Evolutionary conservation across 1,284 basidiomycete species (phyloP).

Genomic region (Sutorius eximius): DNA sequence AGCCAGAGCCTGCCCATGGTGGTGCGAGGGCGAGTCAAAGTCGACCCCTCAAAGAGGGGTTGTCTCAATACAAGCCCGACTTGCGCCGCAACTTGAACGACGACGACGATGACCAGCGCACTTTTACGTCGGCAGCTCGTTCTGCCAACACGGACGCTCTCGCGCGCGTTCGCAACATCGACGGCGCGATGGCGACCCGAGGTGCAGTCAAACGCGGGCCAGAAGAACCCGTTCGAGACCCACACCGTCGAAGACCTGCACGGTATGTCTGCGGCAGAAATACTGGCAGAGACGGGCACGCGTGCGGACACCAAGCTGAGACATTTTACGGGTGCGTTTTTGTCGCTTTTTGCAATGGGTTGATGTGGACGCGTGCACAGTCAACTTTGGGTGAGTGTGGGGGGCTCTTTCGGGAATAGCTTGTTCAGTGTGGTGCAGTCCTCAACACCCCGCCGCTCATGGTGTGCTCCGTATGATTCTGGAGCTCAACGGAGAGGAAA

Average conservation of each 20-base stretch:
- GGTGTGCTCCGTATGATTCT: slow-evolving; percentile 98
- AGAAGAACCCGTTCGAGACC: slow-evolving; percentile 55
- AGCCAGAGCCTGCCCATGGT: neutral
- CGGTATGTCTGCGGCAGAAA: slow-evolving; percentile 71
- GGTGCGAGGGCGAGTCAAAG: slow-evolving; percentile 13
- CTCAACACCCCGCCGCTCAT: slow-evolving; percentile 98
- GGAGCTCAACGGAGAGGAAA: slow-evolving; percentile 97
- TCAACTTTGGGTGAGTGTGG: slow-evolving; percentile 80
- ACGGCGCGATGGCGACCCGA: slow-evolving; percentile 26
- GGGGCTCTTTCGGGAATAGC: neutral
- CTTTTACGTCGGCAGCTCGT: slow-evolving; percentile 45
- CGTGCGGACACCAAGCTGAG: slow-evolving; percentile 82
- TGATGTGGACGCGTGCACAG: slow-evolving; percentile 40
- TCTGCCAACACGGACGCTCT: slow-evolving; percentile 28
- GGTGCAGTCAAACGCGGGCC: slow-evolving; percentile 23
- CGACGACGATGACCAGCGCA: slow-evolving; percentile 34
- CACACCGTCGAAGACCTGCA: slow-evolving; percentile 84
- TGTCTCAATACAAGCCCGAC: slow-evolving; percentile 18
- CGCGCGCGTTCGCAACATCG: slow-evolving; percentile 31
- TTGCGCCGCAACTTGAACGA: slow-evolving; percentile 24
- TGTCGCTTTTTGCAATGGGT: slow-evolving; percentile 4
- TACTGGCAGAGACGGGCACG: slow-evolving; percentile 73
- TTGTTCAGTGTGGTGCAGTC: slow-evolving; percentile 44
- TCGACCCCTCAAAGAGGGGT: slow-evolving; percentile 30
- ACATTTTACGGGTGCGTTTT: slow-evolving; percentile 81